These are phyloP conservation scores for Cladobotryum mycophilum DNA, from an alignment of 2,329 filamentous ascomycete genomes.

Conservation along the genomic window DNA sequence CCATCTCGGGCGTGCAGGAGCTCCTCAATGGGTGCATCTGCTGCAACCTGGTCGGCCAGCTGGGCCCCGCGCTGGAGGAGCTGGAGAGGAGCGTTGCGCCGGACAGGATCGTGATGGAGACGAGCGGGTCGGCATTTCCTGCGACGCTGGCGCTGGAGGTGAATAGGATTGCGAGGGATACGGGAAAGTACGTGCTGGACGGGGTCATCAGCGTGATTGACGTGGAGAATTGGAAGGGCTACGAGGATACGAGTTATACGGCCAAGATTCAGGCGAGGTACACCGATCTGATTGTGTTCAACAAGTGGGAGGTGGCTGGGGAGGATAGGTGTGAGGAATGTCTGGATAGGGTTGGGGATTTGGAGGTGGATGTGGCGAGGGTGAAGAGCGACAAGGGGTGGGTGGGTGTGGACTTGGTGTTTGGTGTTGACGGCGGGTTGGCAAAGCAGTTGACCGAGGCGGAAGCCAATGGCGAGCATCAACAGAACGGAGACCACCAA, in stretches of 20 bases:
- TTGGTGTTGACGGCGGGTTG: slow-evolving; percentile 82
- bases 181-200: slow-evolving; percentile 66
- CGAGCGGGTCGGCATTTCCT: slow-evolving; percentile 79
- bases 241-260: slow-evolving; percentile 85
- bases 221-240: slow-evolving; percentile 91
- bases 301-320: slow-evolving; percentile 78
- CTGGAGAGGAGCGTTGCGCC: slow-evolving; percentile 55
- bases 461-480: slow-evolving; percentile 25
- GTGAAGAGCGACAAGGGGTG: slow-evolving; percentile 78
- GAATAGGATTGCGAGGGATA: slow-evolving; percentile 68
- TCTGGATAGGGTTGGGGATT: slow-evolving; percentile 70
- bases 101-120: slow-evolving; percentile 91
- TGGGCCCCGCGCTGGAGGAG: slow-evolving; percentile 71
- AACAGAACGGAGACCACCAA: slow-evolving; percentile 26
- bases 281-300: slow-evolving; percentile 85
- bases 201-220: slow-evolving; percentile 87
- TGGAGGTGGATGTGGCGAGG: slow-evolving; percentile 74
- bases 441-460: slow-evolving; percentile 48
- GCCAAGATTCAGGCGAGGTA: slow-evolving; percentile 83
- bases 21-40: slow-evolving; percentile 97
- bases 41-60: slow-evolving; percentile 93
- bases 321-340: slow-evolving; percentile 72
- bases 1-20: slow-evolving; percentile 86
- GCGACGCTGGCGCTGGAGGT: slow-evolving; percentile 88
- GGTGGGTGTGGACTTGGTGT: slow-evolving; percentile 71